Percentiles rank a stretch among this genome's conserved stretches.
Evolutionary conservation across 169 alveolate genomes (phyloP).

Genomic region (Cytauxzoon felis): DNA sequence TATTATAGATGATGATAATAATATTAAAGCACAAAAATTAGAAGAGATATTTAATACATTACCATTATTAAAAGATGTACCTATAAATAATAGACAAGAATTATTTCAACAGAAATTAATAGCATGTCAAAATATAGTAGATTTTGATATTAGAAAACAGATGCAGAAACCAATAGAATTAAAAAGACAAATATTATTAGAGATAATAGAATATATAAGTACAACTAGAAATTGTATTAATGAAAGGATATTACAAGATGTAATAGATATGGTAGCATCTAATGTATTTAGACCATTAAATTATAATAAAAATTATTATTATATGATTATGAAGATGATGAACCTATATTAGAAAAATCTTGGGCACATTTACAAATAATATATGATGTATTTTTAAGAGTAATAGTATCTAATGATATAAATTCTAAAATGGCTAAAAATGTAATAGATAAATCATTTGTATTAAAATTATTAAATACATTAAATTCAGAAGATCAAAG

Average conservation of each 20-base stretch:
- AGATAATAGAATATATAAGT: constrained; percentile 79
- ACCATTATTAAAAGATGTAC: constrained; percentile 73
- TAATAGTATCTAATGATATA: constrained; percentile 81
- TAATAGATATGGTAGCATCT: constrained; percentile 76
- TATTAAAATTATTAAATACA: constrained; percentile 76
- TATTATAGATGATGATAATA: too few species aligned
- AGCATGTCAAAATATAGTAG: constrained; percentile 78
- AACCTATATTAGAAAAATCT: constrained; percentile 77
- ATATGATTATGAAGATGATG: constrained; percentile 80
- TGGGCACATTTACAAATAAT: constrained; percentile 83
- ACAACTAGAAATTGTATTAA: constrained; percentile 73
- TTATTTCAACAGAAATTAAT: constrained; percentile 78
- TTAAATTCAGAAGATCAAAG: constrained; percentile 93
- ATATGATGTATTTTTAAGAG: constrained; percentile 84
- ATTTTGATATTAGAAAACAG: constrained; percentile 58
- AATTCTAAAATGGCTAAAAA: constrained; percentile 81
- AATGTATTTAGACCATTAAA: constrained; percentile 71
- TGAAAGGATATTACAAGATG: constrained; percentile 75
- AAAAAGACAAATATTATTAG: constrained; percentile 81
- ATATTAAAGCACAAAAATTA: too few species aligned
- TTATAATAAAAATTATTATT: constrained; percentile 7
- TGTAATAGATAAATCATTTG: constrained; percentile 80
- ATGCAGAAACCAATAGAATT: constrained; percentile 73
- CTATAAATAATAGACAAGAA: constrained; percentile 64
- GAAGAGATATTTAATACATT: constrained; percentile 64